Base-by-base conservation (phyloP, 495 filamentous ascomycete genomes). In the Penicillium simplicissimum region DNA sequence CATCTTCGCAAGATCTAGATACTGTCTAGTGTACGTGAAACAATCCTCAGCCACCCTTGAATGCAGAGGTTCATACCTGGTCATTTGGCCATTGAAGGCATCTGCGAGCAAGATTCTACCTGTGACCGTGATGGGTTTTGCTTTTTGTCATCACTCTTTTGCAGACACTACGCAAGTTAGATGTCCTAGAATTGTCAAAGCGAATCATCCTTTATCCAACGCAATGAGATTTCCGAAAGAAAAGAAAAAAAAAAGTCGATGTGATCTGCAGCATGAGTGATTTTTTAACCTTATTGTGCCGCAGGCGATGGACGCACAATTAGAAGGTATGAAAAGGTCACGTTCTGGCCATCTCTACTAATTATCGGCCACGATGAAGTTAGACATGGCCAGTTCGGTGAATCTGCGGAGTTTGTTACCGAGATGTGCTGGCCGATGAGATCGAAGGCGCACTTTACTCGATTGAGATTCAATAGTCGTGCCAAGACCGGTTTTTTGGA, bases 121-220 rank as follows among this genome's bases (percentile, higher is more conserved):
- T 8, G 58, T 63, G 8, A 58, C 56, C 76, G 68, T 45, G 79
- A 85, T 25, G 78, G 77, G n/a, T 74, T 58, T 28, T 81, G 28
- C 28, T 3, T 31, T 7, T 31, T 31, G 6, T 31, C 28, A 31
- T 31, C 4, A 31, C 25, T 31, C 28, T 31, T 7, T 6, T 31
- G 28, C 28, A 3, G 28, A 31, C 6, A 3, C 28, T 31, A 7
- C 28, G 6, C 6, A 7, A 5, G 28, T 31, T 31, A 7, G 4
- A 7, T 31, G 6, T 31, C 25, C 0, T 7, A 31, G 28, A 7
- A 31, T 7, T 7, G 28, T 5, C 28, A 31, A 31, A 7, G 28
- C 28, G 4, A 4, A 31, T 31, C 6, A 31, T 31, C 28, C 6
- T 3, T 5, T 31, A 31, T 31, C 23, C 23, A 31, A 31, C 6